A percentile compares a stretch with the other conserved stretches of the same genome.
Evolutionary conservation across 768 basidiomycete species (phyloP).

Genomic region (Chiua virens): DNA sequence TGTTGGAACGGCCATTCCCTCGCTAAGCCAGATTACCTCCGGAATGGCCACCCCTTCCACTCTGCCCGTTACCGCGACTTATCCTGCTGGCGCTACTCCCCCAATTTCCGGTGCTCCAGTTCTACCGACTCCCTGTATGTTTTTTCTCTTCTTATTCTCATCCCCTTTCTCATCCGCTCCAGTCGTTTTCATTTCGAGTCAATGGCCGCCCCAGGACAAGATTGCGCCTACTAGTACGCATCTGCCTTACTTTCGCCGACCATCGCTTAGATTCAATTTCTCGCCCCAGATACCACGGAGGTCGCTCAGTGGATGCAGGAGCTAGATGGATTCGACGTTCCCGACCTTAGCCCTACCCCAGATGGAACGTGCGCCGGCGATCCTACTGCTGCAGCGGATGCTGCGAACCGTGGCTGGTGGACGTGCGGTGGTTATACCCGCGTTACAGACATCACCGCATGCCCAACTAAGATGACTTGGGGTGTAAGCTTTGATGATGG

Average conservation of each 20-base stretch:
- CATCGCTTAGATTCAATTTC: neutral
- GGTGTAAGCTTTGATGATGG: constrained; percentile 89
- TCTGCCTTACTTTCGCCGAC: neutral
- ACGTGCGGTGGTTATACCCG: constrained; percentile 78
- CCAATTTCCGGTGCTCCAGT: constrained; percentile 64
- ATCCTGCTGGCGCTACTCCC: constrained; percentile 56
- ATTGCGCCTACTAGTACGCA: constrained; percentile 59
- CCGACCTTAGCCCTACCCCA: constrained; percentile 56
- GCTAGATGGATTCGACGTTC: constrained; percentile 69
- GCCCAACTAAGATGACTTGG: constrained; percentile 71
- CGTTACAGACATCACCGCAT: constrained; percentile 58
- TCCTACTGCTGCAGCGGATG: constrained; percentile 52
- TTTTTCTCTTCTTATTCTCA: fast-evolving
- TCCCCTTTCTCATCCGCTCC: neutral
- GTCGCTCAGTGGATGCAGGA: constrained; percentile 78
- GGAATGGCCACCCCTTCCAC: constrained; percentile 61
- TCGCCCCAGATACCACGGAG: constrained; percentile 34
- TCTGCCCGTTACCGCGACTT: constrained; percentile 52
- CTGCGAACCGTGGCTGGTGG: constrained; percentile 82
- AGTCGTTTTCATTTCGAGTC: constrained; percentile 46
- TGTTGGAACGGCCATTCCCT: constrained; percentile 50
- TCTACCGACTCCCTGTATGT: constrained; percentile 65
- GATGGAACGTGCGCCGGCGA: constrained; percentile 72
- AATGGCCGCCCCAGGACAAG: constrained; percentile 66
- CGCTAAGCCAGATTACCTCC: constrained; percentile 56